Evolutionary conservation across 108 stramenopile species (phyloP), one percentile per base, ranked within the genome.

Genomic region (Aureococcus anophagefferens): DNA sequence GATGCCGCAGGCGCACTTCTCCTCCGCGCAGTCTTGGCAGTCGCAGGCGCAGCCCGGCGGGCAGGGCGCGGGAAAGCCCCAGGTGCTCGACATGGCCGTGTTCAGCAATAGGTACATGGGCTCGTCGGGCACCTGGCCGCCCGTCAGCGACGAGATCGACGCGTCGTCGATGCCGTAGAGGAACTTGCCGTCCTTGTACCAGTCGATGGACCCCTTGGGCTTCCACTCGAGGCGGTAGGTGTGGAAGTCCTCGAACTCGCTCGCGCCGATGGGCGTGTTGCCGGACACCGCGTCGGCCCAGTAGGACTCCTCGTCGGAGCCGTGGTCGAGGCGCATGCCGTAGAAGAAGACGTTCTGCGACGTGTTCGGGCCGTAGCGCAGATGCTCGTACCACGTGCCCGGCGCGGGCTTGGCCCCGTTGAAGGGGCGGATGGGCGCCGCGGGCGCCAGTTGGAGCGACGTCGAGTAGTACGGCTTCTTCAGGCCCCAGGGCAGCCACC

Each of bases 291-390:
- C 96, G 84, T 96, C 96, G 14, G 94, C 93, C 74, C 91, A 85
- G 80, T 93, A 97, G 14, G 88, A 89, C 79, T 94, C 86, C 45
- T 82, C 80, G 21, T 84, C 85, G 77, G 91, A 88, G 13, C 40
- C 40, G 68, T 88, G 85, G 25, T 79, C 90, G 46, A 97, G 81
- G 68, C 89, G 89, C 31, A 84, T 91, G 35, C 96, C 94, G 71
- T 97, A 97, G 78, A 95, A 97, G 81, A 92, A 95, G 34, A 93
- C 90, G 77, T 97, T 97, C 76, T 94, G 83, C 13, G 89, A 85
- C 28, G 93, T 92, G 75, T 94, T 91, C 35, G 86, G 86, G 0
- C 85, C 80, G 33, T 83, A 81, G 15, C 81, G 75, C 15, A 97
- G 79, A 40, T 81, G 84, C 69, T 93, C 85, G 76, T 95, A 94